phyloP scores from a whole-genome alignment of 2,329 filamentous ascomycete genomes.

The Clarireedia sp. region DNA sequence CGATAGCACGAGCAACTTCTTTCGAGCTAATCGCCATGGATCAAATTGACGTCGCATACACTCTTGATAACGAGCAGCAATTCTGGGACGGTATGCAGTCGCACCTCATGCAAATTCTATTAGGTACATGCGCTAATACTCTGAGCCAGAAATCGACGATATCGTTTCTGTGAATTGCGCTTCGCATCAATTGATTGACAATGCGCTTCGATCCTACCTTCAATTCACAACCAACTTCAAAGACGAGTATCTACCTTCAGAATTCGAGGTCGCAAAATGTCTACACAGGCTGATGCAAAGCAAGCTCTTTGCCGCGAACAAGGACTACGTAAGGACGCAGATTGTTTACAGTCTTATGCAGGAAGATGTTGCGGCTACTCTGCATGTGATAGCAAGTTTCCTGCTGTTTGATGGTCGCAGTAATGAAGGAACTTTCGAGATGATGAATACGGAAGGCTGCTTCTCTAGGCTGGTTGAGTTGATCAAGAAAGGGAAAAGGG shows the following conservation, averaged over 20 bases:
- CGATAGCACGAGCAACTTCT: conserved; percentile 18
- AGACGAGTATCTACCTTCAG: conserved; percentile 65
- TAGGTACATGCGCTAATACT: background rate
- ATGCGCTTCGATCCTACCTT: conserved; percentile 77
- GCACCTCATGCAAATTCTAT: background rate
- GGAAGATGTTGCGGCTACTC: conserved; percentile 74
- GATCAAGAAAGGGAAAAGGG: conserved; percentile 55
- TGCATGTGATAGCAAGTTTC: conserved; percentile 77
- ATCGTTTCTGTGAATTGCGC: conserved; percentile 53
- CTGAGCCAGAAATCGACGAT: conserved; percentile 52
- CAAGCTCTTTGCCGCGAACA: conserved; percentile 63
- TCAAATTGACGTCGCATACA: conserved; percentile 59
- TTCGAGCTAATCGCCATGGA: conserved; percentile 30
- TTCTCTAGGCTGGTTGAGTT: conserved; percentile 80
- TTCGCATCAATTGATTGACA: conserved; percentile 65
- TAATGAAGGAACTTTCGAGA: conserved; percentile 70
- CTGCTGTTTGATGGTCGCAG: conserved; percentile 78
- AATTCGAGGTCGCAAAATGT: conserved; percentile 74
- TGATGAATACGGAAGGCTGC: conserved; percentile 79
- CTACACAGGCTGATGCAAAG: conserved; percentile 72
- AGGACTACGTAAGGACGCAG: conserved; percentile 83
- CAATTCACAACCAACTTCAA: conserved; percentile 68
- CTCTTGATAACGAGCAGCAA: conserved; percentile 71
- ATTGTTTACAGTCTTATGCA: conserved; percentile 85
- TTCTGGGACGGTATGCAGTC: conserved; percentile 72